Evolutionary conservation across 176 grass and related monocot genomes (phyloP), one percentile per base, ranked within the genome.

Genomic region (Hyparrhenia diplandra): DNA sequence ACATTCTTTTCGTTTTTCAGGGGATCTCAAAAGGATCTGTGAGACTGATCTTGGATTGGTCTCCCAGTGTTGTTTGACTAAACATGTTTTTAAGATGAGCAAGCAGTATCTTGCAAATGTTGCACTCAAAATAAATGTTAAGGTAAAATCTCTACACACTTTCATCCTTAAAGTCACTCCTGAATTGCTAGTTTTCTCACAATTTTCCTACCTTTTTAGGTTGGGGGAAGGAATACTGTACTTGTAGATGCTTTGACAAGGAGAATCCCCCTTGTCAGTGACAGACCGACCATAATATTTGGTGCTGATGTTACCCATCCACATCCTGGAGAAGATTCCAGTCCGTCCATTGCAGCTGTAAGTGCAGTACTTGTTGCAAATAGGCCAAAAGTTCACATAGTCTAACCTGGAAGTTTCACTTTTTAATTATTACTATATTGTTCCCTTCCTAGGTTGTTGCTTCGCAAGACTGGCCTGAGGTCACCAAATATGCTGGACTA

Each of bases 31-130:
- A 80, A 90, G 95, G 76, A 97, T 97, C 39, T 97, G 90, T 10
- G 95, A 97, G 86, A 97, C 95, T 63, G 95, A 97, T 89, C 87
- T 97, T 76, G 92, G 92, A 76, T 87, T 97, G 91, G 95, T 97
- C 52, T 94, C 95, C 67, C 95, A 97, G 62, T 97, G 95, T 84
- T 97, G 95, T 80, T 75, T 97, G 70, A 94, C 89, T 4, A 97
- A 97, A 77, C 91, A 97, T 92, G 95, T 94, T 90, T 94, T 92
- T 68, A 94, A 88, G 86, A 94, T 92, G 92, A 94, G 87, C 88
- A 94, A 92, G 64, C 95, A 97, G 83, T 97, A 94, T 83, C 87
- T 97, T 49, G 94, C 94, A 54, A 97, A 97, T 81, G 92, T 97
- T 84, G 87, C 94, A 45, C 89, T 97, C 25, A 97, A 97, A 83